Evolutionary conservation across 148 eudicot species (phyloP).

Genomic region (Fallopia convolvulus): DNA sequence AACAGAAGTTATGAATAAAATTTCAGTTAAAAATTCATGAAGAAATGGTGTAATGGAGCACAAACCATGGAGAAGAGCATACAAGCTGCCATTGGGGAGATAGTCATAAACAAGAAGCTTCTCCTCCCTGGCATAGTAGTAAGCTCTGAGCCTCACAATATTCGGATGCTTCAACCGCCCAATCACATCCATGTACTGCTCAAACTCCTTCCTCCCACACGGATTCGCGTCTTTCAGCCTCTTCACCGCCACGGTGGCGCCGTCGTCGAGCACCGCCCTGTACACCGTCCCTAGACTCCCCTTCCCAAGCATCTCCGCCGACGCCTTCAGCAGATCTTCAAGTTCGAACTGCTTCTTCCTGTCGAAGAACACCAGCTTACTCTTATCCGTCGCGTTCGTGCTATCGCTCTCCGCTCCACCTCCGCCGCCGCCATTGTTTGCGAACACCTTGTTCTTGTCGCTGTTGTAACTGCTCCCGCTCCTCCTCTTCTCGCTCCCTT

Average conservation of each 20-base stretch:
- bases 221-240: constrained; percentile 93
- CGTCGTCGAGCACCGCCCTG: constrained; percentile 78
- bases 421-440: constrained; percentile 27
- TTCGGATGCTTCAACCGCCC: constrained; percentile 82
- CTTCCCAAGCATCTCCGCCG: constrained; percentile 98
- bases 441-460: constrained; percentile 53
- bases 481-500: constrained; percentile 38
- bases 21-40: not conserved
- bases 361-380: constrained; percentile 76
- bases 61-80: constrained; percentile 88
- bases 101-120: constrained; percentile 88
- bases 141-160: constrained; percentile 76
- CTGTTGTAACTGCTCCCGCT: constrained; percentile 62
- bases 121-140: constrained; percentile 85
- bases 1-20: no score
- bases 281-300: constrained; percentile 91
- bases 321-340: constrained; percentile 78
- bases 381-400: constrained; percentile 54
- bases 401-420: constrained; percentile 63
- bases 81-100: constrained; percentile 85
- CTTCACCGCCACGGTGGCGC: constrained; percentile 81
- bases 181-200: constrained; percentile 97
- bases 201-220: constrained; percentile 88
- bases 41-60: not conserved
- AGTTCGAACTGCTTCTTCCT: constrained; percentile 74